Evolutionary conservation across 2,329 filamentous ascomycete species (phyloP).

Genomic region (Aspergillus aculeatus): DNA sequence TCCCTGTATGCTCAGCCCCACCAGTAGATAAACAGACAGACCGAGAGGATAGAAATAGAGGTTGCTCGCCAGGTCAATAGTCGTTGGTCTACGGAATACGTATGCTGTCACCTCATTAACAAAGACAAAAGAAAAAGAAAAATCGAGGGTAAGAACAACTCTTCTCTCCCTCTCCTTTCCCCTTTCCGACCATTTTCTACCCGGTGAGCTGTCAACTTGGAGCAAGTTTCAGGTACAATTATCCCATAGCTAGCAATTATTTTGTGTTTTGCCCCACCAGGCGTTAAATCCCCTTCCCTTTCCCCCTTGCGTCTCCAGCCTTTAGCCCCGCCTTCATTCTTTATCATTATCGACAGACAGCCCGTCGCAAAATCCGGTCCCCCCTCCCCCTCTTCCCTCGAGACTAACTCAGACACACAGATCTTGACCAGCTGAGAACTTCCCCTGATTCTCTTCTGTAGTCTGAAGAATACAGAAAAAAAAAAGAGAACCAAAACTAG

Average conservation of each 20-base stretch:
- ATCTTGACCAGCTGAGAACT: no score
- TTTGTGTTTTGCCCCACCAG: neutral
- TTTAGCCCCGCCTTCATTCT: slow-evolving; percentile 9
- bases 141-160: neutral
- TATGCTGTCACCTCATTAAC: no score
- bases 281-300: neutral
- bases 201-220: no score
- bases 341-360: neutral
- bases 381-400: neutral
- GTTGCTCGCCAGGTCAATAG: no score
- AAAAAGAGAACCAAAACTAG: no score
- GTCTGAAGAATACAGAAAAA: no score
- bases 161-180: neutral
- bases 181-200: neutral
- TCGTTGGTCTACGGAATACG: no score
- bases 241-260: neutral
- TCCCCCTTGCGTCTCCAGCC: slow-evolving; percentile 4
- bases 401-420: no score
- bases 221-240: neutral
- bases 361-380: neutral
- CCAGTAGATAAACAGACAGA: neutral
- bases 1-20: neutral
- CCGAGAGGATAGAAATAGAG: neutral
- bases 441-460: no score
- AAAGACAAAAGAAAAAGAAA: no score